Evolutionary conservation across 148 eudicot species (phyloP), one percentile per base, ranked within the genome.

Genomic region (Cornus kousa): DNA sequence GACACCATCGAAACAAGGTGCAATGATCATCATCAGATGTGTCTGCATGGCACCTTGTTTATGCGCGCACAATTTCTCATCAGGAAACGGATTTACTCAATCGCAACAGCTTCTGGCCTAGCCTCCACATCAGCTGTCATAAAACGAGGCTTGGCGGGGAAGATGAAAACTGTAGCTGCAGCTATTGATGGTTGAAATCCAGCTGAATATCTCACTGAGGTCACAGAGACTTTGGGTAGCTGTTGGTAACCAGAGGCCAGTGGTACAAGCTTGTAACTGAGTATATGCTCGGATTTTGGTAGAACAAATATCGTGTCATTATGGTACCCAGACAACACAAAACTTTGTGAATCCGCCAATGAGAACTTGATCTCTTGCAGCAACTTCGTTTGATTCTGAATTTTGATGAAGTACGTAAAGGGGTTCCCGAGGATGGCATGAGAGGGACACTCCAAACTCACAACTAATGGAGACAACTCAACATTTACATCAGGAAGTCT

Each of bases 321-420:
- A 79, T 97, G 94, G 20, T 93, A 82, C 67, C 99, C 99, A 69
- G 90, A 86, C 39, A 90, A 85, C 72, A 97, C 95, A 75, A 97
- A 97, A 80, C 97, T 92, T 32, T 86, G 97, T 0, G 98, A 92
- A 85, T 94, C 99, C 60, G 89, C 85, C n/a, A 97, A 77, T 3
- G 94, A 92, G 80, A 84, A 91, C 76, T 97, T 97, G 5, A 97
- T 89, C 87, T 97, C 99, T 84, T 93, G 97, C 43, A 97, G 98
- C 75, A 92, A 84, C 69, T 86, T 86, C 5, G 95, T 91, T 68
- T 87, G 91, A 76, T 97, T 97, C 76, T 78, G 87, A 81, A 94
- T 88, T 74, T 77, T 88, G 69, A 94, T 83, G 78, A 86, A 90
- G 82, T 80, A 94, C 28, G 91, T 87, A 80, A 97, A 97, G 19